Conservation (phyloP, 495 filamentous ascomycete genomes). For the Hyaloscypha hepaticicola region DNA sequence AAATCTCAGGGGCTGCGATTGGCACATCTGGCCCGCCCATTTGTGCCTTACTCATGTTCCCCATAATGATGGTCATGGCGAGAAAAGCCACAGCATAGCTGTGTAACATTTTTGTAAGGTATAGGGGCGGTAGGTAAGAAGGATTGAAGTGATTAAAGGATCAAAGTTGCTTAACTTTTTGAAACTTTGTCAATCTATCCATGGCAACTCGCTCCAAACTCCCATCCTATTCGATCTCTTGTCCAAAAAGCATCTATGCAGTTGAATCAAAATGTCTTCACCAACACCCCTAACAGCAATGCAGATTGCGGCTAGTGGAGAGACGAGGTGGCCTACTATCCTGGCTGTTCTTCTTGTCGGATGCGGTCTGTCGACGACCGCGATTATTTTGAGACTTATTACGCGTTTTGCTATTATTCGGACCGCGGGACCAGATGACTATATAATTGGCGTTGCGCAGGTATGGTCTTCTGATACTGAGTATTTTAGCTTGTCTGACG, state of each 20-base stretch:
- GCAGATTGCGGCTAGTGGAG: neutral
- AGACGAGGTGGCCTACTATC: neutral
- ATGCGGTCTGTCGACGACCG: neutral
- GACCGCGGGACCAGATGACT: neutral
- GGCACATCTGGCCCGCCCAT: slow-evolving; percentile 1
- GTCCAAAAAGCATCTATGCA: neutral
- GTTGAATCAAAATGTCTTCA: neutral
- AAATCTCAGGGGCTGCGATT: neutral
- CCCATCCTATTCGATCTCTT: neutral
- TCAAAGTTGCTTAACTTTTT: neutral
- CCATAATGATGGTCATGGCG: slow-evolving; percentile 13
- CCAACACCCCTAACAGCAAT: neutral
- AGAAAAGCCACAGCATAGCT: neutral
- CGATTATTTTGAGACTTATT: neutral
- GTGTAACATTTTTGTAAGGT: neutral
- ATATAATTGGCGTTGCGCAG: neutral
- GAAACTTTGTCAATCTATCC: neutral
- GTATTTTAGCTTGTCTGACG: neutral
- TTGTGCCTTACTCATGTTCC: slow-evolving; percentile 14
- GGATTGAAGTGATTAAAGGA: neutral
- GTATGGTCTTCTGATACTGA: neutral
- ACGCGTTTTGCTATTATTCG: neutral
- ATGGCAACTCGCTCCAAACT: too few species aligned
- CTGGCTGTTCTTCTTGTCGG: neutral
- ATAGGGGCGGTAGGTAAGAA: neutral